Evolutionary conservation across 2,329 filamentous ascomycete species (phyloP).

Genomic region (Paracoccidioides lutzii): DNA sequence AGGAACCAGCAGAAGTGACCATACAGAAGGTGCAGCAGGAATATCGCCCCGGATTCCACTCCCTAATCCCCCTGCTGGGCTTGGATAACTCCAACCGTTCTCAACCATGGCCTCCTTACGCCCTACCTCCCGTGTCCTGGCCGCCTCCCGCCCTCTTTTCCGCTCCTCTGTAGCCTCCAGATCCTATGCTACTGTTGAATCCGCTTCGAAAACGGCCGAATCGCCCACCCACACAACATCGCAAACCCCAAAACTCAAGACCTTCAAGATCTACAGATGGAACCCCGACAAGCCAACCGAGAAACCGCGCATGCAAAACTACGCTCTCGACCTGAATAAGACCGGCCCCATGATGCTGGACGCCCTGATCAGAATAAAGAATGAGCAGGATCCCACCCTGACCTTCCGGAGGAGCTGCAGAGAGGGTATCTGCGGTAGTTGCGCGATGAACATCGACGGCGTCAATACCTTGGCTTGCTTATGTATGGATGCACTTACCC

Average conservation of each 20-base stretch:
- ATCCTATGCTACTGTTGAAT: constrained; percentile 36
- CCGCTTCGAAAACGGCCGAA: constrained; percentile 42
- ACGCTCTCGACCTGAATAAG: constrained; percentile 94
- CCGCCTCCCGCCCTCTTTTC: constrained; percentile 31
- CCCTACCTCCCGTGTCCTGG: constrained; percentile 34
- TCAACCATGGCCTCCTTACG: constrained; percentile 37
- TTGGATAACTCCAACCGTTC: neutral
- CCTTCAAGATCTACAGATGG: constrained; percentile 98
- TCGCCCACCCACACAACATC: constrained; percentile 48
- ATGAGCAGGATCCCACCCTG: constrained; percentile 90
- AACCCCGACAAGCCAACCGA: constrained; percentile 82
- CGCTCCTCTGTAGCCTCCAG: constrained; percentile 28
- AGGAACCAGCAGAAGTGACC: too few species aligned
- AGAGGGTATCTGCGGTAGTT: constrained; percentile 97
- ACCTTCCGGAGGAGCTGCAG: constrained; percentile 93
- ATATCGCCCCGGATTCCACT: too few species aligned
- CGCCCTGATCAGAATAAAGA: constrained; percentile 96
- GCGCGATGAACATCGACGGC: constrained; percentile 99
- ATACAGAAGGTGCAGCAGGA: too few species aligned
- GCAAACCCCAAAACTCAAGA: constrained; percentile 59
- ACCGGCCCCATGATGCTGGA: constrained; percentile 98
- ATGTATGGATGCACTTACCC: constrained; percentile 50
- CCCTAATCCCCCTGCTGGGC: too few species aligned
- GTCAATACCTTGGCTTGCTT: constrained; percentile 95
- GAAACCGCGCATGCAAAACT: constrained; percentile 93